Percentiles rank a stretch among this genome's conserved stretches.
Conservation (phyloP, 129 eudicot genomes). For the Saposhnikovia divaricata region DNA sequence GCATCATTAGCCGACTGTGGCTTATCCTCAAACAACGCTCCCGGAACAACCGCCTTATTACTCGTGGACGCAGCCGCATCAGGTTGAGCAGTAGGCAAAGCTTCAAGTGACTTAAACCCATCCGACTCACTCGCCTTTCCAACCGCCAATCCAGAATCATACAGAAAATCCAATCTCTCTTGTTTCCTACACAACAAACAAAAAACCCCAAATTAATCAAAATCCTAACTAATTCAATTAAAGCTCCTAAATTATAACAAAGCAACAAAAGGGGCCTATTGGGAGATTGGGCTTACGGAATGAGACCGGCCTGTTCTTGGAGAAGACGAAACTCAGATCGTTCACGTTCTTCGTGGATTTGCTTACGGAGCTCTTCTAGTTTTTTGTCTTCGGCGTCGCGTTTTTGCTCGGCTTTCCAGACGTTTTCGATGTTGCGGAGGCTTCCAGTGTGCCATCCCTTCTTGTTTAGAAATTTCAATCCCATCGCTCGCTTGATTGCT, state of each 20-base stretch:
- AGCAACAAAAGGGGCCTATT: conserved; percentile 33
- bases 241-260: background rate
- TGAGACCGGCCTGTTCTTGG: conserved; percentile 88
- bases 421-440: conserved; percentile 85
- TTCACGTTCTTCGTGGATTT: conserved; percentile 82
- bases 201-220: background rate
- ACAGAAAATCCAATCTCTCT: conserved; percentile 84
- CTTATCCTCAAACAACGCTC: conserved; percentile 91
- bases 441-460: conserved; percentile 99
- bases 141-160: conserved; percentile 79
- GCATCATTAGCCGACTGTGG: conserved; percentile 95
- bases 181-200: conserved; percentile 42
- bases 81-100: conserved; percentile 33
- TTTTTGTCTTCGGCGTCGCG: conserved; percentile 83
- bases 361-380: conserved; percentile 86
- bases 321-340: conserved; percentile 79
- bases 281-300: conserved; percentile 37
- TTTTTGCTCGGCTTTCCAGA: conserved; percentile 99
- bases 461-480: conserved; percentile 84
- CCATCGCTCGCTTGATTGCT: too few species aligned
- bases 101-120: conserved; percentile 64
- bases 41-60: conserved; percentile 52
- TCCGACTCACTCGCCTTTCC: conserved; percentile 48
- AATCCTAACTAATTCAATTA: background rate
- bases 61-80: conserved; percentile 12